Base-by-base conservation (phyloP, 768 basidiomycete genomes). In the Coprinopsis strossmayeri region DNA sequence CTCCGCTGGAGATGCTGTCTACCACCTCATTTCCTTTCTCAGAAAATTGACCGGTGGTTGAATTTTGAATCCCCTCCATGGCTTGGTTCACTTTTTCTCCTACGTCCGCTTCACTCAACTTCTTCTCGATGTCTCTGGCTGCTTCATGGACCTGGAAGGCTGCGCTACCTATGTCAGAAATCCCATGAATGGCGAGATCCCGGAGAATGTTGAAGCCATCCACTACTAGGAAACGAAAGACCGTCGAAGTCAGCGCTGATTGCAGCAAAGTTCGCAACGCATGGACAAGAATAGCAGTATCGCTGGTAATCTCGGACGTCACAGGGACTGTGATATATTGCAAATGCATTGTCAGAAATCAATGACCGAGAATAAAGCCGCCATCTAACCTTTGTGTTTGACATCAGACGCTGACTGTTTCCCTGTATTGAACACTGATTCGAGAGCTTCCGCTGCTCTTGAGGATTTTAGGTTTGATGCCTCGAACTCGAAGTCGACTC, bases 201-300 rank as follows among this genome's bases (percentile, higher is more conserved):
- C 63, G 63, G 5, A 61, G 51, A 11, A 68, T 65, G 13, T 55
- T 47, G 27, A 69, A 49, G 1, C 65, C 50, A 42, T 69, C 68
- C n/a, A 55, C 55, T 5, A 70, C 47, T 15, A 69, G 47, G 26
- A 67, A 57, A 3, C 69, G 66, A 57, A 71, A 68, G 4, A 61
- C 57, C 17, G 66, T 54, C 2, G 71, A 72, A 4, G 64, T 65
- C 20, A 69, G 38, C 4, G 59, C 39, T 3, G 65, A 61, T 25
- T 52, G 50, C 26, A 59, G 44, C 18, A 72, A 50, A 1, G 63
- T 58, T 27, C 59, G 61, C 9, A 70, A 26, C 1, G 65, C 64
- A 30, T 52, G 40, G 13, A 64, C 2, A 37, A 70, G 52, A 9
- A 58, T 58, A 13, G 57, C 42, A 21, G 60, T 50, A 45, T 71